phyloP scores from a whole-genome alignment of 352 stramenopile genomes.

The Pseudoperonospora humuli region DNA sequence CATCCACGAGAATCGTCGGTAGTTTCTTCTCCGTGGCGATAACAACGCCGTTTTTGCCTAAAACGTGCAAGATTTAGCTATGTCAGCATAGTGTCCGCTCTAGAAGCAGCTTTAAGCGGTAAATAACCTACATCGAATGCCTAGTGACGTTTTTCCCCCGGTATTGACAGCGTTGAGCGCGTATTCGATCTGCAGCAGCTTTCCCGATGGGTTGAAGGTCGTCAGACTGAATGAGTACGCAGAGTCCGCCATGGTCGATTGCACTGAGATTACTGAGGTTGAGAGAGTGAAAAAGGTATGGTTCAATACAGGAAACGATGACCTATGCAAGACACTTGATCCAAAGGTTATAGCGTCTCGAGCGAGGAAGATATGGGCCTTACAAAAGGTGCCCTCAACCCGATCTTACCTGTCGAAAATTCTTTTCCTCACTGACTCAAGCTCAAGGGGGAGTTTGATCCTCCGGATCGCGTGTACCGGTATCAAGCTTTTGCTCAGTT shows the following conservation, averaged over 20 bases:
- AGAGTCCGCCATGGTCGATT: slow-evolving; percentile 89
- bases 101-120: not conserved
- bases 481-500: no score
- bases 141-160: slow-evolving; percentile 95
- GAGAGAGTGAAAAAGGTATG: not conserved
- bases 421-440: slow-evolving; percentile 21
- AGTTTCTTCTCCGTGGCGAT: slow-evolving; percentile 99
- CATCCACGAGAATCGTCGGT: slow-evolving; percentile 92
- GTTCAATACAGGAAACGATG: slow-evolving; percentile 2
- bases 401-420: slow-evolving; percentile 28
- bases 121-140: slow-evolving; percentile 89
- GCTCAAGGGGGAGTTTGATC: slow-evolving; percentile 19
- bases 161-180: slow-evolving; percentile 97
- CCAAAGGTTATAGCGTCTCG: not conserved
- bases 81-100: not conserved
- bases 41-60: slow-evolving; percentile 98
- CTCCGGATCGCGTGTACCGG: slow-evolving; percentile 14
- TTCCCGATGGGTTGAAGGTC: slow-evolving; percentile 98
- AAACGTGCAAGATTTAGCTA: not conserved
- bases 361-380: not conserved
- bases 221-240: slow-evolving; percentile 99
- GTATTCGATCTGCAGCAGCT: slow-evolving; percentile 99
- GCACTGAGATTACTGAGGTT: slow-evolving; percentile 2
- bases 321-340: not conserved
- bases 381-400: slow-evolving; percentile 5